These are phyloP conservation scores for Podila clonocystis DNA, from an alignment of 192 early-diverging fungal species.

Conservation along the genomic window DNA sequence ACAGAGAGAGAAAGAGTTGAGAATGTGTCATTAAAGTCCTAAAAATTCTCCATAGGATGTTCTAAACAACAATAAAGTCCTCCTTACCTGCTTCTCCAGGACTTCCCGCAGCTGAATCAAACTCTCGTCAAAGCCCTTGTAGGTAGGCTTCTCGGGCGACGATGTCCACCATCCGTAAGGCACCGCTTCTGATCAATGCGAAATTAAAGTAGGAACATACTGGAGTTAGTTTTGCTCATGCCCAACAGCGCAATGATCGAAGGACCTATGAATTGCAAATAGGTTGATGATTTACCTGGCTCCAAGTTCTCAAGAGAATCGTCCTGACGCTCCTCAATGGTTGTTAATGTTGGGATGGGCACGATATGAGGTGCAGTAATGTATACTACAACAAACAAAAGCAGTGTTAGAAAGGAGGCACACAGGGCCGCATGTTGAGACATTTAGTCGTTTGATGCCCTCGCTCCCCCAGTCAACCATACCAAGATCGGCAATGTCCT, in stretches of 20 bases:
- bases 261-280: no score
- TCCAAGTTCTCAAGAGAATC: constrained; percentile 39
- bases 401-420: neutral
- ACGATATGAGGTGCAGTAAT: constrained; percentile 61
- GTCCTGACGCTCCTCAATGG: constrained; percentile 52
- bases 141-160: constrained; percentile 38
- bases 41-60: no score
- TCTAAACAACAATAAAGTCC: no score
- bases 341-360: constrained; percentile 52
- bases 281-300: constrained; percentile 46
- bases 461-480: neutral
- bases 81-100: constrained; percentile 53
- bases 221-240: neutral
- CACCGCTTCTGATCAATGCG: constrained; percentile 23
- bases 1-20: neutral
- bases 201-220: neutral
- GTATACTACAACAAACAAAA: constrained; percentile 49
- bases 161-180: constrained; percentile 59
- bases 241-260: neutral
- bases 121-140: constrained; percentile 58
- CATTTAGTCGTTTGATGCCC: neutral
- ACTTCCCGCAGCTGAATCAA: constrained; percentile 49
- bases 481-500: constrained; percentile 63
- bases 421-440: neutral
- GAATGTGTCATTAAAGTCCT: no score